A percentile compares a stretch with the other conserved stretches of the same genome.
These are phyloP conservation scores for Nitzschia inconspicua DNA, from an alignment of 108 stramenopile genomes.

Conservation along the genomic window DNA sequence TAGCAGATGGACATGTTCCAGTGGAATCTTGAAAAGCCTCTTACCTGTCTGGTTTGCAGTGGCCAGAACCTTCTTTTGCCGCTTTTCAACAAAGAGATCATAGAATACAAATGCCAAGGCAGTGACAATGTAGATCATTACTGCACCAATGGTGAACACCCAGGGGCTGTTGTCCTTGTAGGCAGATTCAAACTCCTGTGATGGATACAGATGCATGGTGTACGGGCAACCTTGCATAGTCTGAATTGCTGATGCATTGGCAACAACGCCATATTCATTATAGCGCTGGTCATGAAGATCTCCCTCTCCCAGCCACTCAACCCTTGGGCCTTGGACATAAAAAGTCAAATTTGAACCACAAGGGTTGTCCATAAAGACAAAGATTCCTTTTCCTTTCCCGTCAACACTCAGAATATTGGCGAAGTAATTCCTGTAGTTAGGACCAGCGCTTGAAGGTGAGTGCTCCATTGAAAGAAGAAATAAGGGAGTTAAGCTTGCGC, in stretches of 20 bases:
- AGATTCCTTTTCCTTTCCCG: too few relatives aligned
- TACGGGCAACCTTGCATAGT: not conserved
- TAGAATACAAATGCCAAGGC: constrained; percentile 4
- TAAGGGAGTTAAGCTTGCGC: too few relatives aligned
- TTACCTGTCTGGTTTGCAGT: not conserved
- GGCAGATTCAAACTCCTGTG: constrained; percentile 3
- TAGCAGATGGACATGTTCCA: not conserved
- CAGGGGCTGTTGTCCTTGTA: not conserved
- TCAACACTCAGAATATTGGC: too few relatives aligned
- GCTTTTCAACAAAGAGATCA: constrained; percentile 2
- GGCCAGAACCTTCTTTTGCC: constrained; percentile 3
- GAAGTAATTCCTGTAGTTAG: too few relatives aligned
- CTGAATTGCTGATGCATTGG: not conserved
- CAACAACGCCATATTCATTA: not conserved
- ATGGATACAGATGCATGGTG: constrained; percentile 4
- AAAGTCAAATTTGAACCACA: constrained; percentile 19
- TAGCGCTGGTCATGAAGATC: constrained; percentile 4
- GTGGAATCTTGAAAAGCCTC: too few relatives aligned
- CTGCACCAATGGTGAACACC: not conserved
- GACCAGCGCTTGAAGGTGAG: too few relatives aligned
- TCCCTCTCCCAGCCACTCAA: not conserved
- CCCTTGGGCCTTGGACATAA: constrained; percentile 1
- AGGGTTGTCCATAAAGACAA: constrained; percentile 9
- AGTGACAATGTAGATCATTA: not conserved
- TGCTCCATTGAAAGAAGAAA: too few relatives aligned